Conservation (phyloP, 2,329 filamentous ascomycete species). For the Tolypocladium paradoxum region DNA sequence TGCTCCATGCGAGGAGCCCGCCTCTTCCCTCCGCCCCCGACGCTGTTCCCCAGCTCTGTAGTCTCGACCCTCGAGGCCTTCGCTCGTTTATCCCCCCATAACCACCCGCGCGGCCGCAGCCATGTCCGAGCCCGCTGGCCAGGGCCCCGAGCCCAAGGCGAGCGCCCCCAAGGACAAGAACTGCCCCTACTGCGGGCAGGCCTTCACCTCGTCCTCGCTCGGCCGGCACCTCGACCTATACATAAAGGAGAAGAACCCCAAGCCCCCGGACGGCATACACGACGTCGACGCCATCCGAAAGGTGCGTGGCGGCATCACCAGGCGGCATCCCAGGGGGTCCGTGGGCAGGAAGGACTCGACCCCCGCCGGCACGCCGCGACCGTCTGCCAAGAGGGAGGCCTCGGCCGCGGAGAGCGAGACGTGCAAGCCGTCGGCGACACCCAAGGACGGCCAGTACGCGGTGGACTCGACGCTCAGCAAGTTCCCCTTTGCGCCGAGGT, state of each 20-base stretch:
- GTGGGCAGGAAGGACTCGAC: conserved; percentile 49
- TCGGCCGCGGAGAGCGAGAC: conserved; percentile 28
- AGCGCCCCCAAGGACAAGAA: conserved; percentile 67
- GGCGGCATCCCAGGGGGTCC: conserved; percentile 66
- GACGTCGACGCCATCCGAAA: conserved; percentile 81
- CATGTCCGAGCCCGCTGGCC: conserved; percentile 22
- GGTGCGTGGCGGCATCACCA: conserved; percentile 74
- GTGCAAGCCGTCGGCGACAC: conserved; percentile 26
- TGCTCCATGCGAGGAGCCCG: conserved; percentile 6
- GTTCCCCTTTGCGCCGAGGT: conserved; percentile 47
- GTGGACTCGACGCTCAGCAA: conserved; percentile 43
- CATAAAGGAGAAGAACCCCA: conserved; percentile 88
- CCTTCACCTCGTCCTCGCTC: conserved; percentile 87
- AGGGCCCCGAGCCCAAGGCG: conserved; percentile 25
- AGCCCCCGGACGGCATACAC: conserved; percentile 75
- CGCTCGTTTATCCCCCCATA: conserved; percentile 3
- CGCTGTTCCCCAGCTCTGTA: background rate
- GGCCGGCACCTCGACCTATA: conserved; percentile 91
- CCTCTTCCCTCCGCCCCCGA: background rate
- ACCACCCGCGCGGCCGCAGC: background rate
- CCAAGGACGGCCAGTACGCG: conserved; percentile 30
- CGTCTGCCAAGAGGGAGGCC: conserved; percentile 24
- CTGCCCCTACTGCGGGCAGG: conserved; percentile 79
- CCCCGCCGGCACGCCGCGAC: conserved; percentile 39
- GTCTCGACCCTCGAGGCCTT: conserved; percentile 3